A percentile compares a stretch with the other conserved stretches of the same genome.
phyloP scores from a whole-genome alignment of 345 rosid species.

The Ceriops decandra region DNA sequence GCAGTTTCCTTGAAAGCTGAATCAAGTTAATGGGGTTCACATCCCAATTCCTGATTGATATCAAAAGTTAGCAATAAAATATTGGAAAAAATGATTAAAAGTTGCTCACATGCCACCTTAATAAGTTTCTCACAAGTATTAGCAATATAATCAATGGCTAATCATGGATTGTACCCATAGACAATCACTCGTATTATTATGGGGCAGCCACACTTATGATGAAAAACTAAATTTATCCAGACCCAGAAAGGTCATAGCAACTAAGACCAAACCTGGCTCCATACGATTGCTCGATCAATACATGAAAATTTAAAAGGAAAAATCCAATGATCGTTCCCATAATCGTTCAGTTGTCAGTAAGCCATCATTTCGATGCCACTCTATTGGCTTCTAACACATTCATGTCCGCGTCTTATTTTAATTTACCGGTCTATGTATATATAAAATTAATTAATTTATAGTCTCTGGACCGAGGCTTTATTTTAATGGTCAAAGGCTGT shows the following conservation, averaged over 20 bases:
- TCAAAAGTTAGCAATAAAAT: too few species aligned
- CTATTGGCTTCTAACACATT: not conserved
- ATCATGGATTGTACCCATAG: slow-evolving; percentile 19
- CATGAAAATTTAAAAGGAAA: slow-evolving; percentile 14
- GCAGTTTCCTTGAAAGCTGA: too few species aligned
- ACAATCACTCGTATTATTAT: slow-evolving; percentile 17
- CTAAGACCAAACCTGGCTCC: slow-evolving; percentile 22
- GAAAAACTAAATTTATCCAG: slow-evolving; percentile 23
- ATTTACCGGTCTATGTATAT: not conserved
- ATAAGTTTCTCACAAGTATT: not conserved
- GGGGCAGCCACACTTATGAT: slow-evolving; percentile 23
- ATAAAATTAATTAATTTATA: too few species aligned
- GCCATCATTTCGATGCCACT: slow-evolving; percentile 26
- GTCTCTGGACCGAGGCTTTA: too few species aligned
- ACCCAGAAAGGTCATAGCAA: slow-evolving; percentile 15
- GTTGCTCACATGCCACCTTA: slow-evolving; percentile 20
- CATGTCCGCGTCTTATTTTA: not conserved
- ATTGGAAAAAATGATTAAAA: not conserved
- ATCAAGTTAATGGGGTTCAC: too few species aligned
- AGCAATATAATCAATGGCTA: slow-evolving; percentile 8
- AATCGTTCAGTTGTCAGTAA: slow-evolving; percentile 29
- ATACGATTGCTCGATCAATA: slow-evolving; percentile 29
- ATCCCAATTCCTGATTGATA: too few species aligned
- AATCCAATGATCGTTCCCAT: slow-evolving; percentile 24
- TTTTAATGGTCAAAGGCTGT: too few species aligned